Base-by-base conservation (phyloP, 1,139 yeast genomes). In the Williopsis jadinii region DNA sequence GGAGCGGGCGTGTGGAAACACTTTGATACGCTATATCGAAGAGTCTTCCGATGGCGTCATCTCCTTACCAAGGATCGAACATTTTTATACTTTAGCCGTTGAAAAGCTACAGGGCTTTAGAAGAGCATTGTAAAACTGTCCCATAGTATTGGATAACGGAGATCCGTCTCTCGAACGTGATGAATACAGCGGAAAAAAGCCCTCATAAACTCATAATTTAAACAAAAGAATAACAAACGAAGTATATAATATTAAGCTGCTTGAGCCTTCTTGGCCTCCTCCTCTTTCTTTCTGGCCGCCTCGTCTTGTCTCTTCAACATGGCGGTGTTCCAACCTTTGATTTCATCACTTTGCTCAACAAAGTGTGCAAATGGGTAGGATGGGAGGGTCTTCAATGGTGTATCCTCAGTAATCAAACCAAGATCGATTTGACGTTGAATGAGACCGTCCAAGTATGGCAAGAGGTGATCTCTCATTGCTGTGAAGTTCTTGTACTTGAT, bases 401-500 rank as follows among this genome's bases (percentile, higher is more conserved):
- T 72, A 31, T 79, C 80, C 32, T 68, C 69, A 4, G 55, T 58
- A 28, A 81, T 79, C 11, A 81, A 52, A 0, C 84, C 84, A 47
- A 65, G 46, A 19, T 77, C 76, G 11, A 71, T 54, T 58, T 82
- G 90, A 33, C 83, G 67, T 46, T 74, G 60, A 35, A 80, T 72
- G 43, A 81, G 63, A 2, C 58, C 59, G 52, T 80, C 83, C 51
- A 82, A 66, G 54, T 80, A 80, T 2, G 73, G 76, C 8, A 68
- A 55, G 41, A 81, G 67, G 50, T 79, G 83, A 52, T 77, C 81
- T 55, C 84, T 68, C 50, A 77, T 70, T 30, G 68, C 54, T 39
- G 66, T 75, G 51, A 80, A 80, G 47, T 71, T 71, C 56, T 82
- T 82, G 61, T 81, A 82, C 56, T 77, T 73, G 53, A 77, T 61